A percentile compares a stretch with the other conserved stretches of the same genome.
phyloP scores from a whole-genome alignment of 805 yeast genomes.

The Zygoascus tannicola region DNA sequence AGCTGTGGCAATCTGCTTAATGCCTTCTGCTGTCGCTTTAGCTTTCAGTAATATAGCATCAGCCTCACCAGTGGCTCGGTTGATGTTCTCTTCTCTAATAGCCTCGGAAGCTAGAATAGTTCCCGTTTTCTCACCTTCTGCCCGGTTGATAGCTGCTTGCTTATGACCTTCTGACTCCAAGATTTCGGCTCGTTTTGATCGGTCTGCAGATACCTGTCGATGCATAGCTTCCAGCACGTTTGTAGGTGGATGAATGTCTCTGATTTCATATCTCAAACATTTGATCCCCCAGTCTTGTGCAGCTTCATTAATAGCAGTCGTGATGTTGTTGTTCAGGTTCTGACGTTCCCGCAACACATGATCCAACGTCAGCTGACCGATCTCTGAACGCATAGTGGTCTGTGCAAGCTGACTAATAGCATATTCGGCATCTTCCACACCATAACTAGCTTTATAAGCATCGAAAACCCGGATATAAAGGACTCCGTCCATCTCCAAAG shows the following conservation, averaged over 20 bases:
- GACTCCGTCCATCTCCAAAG: slow-evolving; percentile 77
- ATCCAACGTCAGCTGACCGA: slow-evolving; percentile 74
- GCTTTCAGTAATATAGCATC: slow-evolving; percentile 58
- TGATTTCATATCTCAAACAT: slow-evolving; percentile 76
- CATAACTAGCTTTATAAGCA: slow-evolving; percentile 78
- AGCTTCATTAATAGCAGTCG: slow-evolving; percentile 73
- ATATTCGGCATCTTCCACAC: slow-evolving; percentile 80
- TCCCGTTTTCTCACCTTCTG: slow-evolving; percentile 71
- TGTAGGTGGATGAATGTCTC: slow-evolving; percentile 81
- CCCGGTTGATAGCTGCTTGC: slow-evolving; percentile 69
- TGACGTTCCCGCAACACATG: slow-evolving; percentile 72
- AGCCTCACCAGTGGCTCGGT: slow-evolving; percentile 66
- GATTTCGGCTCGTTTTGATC: slow-evolving; percentile 80
- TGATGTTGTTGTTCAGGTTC: slow-evolving; percentile 59
- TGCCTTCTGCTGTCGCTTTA: slow-evolving; percentile 65
- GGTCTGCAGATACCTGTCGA: slow-evolving; percentile 78
- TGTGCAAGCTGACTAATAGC: slow-evolving; percentile 82
- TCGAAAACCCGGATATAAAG: slow-evolving; percentile 68
- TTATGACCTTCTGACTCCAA: slow-evolving; percentile 79
- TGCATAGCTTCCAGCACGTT: slow-evolving; percentile 87
- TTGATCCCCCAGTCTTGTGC: slow-evolving; percentile 79
- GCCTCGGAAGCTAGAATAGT: slow-evolving; percentile 73
- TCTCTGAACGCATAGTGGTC: slow-evolving; percentile 84
- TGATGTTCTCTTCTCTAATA: slow-evolving; percentile 48
- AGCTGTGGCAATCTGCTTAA: slow-evolving; percentile 54